Percentiles rank a stretch among this genome's conserved stretches.
Evolutionary conservation across 2,329 filamentous ascomycete genomes (phyloP).

Genomic region (Stemphylium vesicarium): DNA sequence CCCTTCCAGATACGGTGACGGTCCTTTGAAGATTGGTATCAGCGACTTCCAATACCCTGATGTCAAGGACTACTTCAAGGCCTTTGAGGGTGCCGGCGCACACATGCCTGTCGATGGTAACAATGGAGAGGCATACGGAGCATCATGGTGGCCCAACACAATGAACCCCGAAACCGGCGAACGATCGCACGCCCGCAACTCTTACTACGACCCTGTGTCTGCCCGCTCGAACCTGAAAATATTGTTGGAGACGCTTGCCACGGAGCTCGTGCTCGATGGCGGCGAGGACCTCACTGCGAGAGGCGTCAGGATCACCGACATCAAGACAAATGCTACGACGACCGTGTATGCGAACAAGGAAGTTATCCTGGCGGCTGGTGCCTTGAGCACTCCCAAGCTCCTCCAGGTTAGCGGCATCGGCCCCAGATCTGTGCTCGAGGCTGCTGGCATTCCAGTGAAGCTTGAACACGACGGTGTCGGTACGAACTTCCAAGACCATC

Average conservation of each 20-base stretch:
- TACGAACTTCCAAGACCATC: conserved; percentile 45
- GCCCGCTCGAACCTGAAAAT: conserved; percentile 41
- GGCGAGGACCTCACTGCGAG: conserved; percentile 27
- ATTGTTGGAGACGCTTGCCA: conserved; percentile 25
- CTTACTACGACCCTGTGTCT: conserved; percentile 39
- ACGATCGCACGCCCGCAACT: conserved; percentile 39
- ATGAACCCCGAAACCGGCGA: conserved; percentile 42
- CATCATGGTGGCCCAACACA: conserved; percentile 47
- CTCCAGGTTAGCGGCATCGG: conserved; percentile 43
- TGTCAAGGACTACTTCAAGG: conserved; percentile 29
- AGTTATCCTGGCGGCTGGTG: conserved; percentile 65
- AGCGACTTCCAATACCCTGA: conserved; percentile 39
- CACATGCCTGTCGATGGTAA: conserved; percentile 30
- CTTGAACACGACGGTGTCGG: conserved; percentile 41
- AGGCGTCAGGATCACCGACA: conserved; percentile 35
- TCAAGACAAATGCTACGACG: conserved; percentile 19
- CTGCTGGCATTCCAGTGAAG: conserved; percentile 33
- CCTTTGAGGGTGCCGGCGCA: conserved; percentile 31
- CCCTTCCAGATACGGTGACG: conserved; percentile 29
- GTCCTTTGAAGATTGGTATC: conserved; percentile 36
- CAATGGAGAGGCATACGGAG: conserved; percentile 38
- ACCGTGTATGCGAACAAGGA: conserved; percentile 51
- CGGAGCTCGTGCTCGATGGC: conserved; percentile 31
- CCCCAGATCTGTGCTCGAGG: conserved; percentile 33
- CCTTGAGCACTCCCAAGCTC: conserved; percentile 64